Evolutionary conservation across 2,329 filamentous ascomycete genomes (phyloP).

Genomic region (Aspergillus sp.): DNA sequence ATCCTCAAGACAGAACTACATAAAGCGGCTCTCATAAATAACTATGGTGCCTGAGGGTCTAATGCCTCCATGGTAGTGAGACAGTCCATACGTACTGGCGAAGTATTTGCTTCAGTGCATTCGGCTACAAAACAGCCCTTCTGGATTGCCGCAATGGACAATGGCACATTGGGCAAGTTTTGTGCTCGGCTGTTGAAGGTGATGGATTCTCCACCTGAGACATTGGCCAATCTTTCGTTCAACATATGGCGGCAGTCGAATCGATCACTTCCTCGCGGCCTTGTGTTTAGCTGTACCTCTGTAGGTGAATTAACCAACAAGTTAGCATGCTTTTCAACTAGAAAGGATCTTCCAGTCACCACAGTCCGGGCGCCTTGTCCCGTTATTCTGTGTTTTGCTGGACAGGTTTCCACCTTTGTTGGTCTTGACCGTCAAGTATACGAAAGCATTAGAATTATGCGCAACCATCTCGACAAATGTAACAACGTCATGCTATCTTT

Average conservation of each 20-base stretch:
- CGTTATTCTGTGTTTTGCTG: slow-evolving; percentile 37
- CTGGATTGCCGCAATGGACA: slow-evolving; percentile 15
- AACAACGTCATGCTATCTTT: slow-evolving; percentile 23
- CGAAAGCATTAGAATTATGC: slow-evolving; percentile 21
- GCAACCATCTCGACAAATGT: slow-evolving; percentile 31
- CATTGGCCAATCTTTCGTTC: slow-evolving; percentile 27
- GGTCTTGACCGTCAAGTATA: slow-evolving; percentile 24
- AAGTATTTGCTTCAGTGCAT: neutral
- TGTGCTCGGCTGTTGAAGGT: slow-evolving; percentile 10
- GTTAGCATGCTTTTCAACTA: slow-evolving; percentile 2
- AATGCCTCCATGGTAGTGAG: slow-evolving; percentile 20
- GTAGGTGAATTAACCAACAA: slow-evolving; percentile 9
- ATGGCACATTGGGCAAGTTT: slow-evolving; percentile 8
- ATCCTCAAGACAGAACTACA: slow-evolving; percentile 17
- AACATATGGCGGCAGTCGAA: slow-evolving; percentile 18
- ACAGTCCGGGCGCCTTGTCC: slow-evolving; percentile 5
- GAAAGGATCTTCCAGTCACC: neutral
- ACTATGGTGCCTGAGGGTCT: slow-evolving; percentile 21
- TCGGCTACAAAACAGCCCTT: slow-evolving; percentile 8
- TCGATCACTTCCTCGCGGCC: slow-evolving; percentile 5
- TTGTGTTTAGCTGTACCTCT: slow-evolving; percentile 21
- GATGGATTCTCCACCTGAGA: no score
- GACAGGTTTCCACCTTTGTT: slow-evolving; percentile 29
- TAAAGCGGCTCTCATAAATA: slow-evolving; percentile 14
- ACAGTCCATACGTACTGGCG: slow-evolving; percentile 3